Evolutionary conservation across 139 green algal species (phyloP), one percentile per base, ranked within the genome.

Genomic region (Coccomyxa sp.): DNA sequence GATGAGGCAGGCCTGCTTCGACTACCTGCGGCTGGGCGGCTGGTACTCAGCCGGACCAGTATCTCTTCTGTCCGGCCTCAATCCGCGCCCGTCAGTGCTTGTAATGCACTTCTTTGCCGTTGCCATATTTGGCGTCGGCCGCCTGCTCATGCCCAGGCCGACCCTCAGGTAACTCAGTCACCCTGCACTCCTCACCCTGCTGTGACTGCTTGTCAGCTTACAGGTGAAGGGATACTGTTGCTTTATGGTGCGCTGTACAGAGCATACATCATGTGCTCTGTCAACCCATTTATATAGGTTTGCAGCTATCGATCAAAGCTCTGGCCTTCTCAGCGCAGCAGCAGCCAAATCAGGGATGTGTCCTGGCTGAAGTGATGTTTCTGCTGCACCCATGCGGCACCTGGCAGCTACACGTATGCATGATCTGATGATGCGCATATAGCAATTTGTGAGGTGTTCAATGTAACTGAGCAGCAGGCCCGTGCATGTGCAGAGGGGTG

Each of bases 41-140:
- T 85, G 89, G 14, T 97, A 91, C 85, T 87, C 88, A 3, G 75
- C 72, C 35, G 82, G 82, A 27, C 95, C 96, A 7, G 88, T 99
- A 50, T 92, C 88, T 38, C 86, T 99, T 70, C 92, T 98, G 37
- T 95, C 89, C 18, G 92, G 93, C 12, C 84, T 99, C 10, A 97
- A 97, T 82, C 96, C 96, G 0, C 85, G 85, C 27, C 96, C 96
- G 22, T 89, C 87, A 0, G 82, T 95, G 18, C 90, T 99, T 6
- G 94, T 99, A 38, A 88, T 86, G 82, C 96, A 99, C 88, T 99
- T 99, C 85, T 99, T 99, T 87, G 92, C 91, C 82, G 96, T 97
- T 0, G 94, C 95, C 3, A 72, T 98, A 24, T 98, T 90, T 75
- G 95, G 94, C 33, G 86, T 98, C 18, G 92, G 93, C 7, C 86